Evolutionary conservation across 306 rosid species (phyloP).

Genomic region (Prunus dulcis): DNA sequence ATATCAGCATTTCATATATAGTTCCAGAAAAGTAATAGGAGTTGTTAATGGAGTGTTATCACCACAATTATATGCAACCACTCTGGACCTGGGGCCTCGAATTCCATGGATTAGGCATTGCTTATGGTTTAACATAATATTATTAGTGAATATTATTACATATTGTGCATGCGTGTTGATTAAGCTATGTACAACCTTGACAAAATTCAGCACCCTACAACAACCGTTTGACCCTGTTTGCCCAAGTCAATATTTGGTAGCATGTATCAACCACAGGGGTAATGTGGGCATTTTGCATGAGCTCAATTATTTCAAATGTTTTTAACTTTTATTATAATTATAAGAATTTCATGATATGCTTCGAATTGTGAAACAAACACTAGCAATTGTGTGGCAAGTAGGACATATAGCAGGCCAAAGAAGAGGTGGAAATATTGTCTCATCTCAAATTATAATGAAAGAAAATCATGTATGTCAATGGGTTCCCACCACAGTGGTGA

Average conservation of each 20-base stretch:
- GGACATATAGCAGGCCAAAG: conserved; percentile 7
- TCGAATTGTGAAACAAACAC: not conserved
- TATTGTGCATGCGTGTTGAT: not conserved
- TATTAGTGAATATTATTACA: not conserved
- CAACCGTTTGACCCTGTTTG: not conserved
- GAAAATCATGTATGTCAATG: not conserved
- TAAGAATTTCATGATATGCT: not conserved
- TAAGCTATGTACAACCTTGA: not conserved
- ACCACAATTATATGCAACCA: conserved; percentile 15
- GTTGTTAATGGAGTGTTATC: conserved; percentile 25
- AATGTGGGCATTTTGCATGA: not conserved
- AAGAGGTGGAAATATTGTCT: not conserved
- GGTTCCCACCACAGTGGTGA: too few species aligned
- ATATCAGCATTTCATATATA: not conserved
- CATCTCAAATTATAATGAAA: not conserved
- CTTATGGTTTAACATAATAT: not conserved
- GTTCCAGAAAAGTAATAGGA: conserved; percentile 1
- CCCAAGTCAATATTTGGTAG: not conserved
- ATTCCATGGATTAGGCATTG: conserved; percentile 4
- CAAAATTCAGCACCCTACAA: not conserved
- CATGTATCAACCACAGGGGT: not conserved
- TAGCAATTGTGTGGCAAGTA: not conserved
- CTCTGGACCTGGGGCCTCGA: conserved; percentile 14
- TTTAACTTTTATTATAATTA: not conserved
- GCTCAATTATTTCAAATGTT: not conserved